phyloP scores from a whole-genome alignment of 1,284 basidiomycete species.

The Papiliotrema nemorosa region DNA sequence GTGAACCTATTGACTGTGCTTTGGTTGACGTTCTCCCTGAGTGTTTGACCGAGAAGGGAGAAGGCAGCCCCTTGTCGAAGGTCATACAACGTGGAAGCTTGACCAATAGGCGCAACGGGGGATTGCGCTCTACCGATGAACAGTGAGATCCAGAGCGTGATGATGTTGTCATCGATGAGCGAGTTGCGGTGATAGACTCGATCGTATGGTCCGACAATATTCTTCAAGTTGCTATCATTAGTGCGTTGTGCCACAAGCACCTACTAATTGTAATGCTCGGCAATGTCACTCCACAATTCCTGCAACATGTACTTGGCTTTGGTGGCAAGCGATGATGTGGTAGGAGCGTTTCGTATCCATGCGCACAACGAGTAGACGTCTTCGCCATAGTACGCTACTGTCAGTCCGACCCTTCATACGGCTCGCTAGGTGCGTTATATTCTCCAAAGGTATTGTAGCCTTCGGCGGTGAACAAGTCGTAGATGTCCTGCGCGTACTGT shows the following conservation, averaged over 20 bases:
- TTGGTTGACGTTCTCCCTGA: conserved; percentile 6
- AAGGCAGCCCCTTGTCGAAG: conserved; percentile 13
- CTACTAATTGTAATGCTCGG: conserved; percentile 16
- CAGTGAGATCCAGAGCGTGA: conserved; percentile 16
- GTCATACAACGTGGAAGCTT: conserved; percentile 12
- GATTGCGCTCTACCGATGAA: conserved; percentile 10
- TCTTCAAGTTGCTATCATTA: conserved; percentile 13
- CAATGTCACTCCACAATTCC: conserved; percentile 16
- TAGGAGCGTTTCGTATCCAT: conserved; percentile 13
- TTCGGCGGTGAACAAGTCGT: conserved; percentile 16
- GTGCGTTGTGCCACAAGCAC: neutral
- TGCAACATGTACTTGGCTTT: conserved; percentile 12
- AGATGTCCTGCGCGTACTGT: conserved; percentile 15
- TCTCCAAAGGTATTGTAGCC: conserved; percentile 17
- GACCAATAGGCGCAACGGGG: conserved; percentile 13
- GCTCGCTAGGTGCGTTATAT: conserved; percentile 16
- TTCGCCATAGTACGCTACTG: conserved; percentile 13
- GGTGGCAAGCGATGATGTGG: conserved; percentile 6
- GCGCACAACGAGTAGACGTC: conserved; percentile 9
- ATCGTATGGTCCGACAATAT: conserved; percentile 18
- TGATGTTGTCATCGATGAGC: conserved; percentile 14
- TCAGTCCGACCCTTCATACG: neutral
- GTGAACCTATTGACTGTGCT: conserved; percentile 3
- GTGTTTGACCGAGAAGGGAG: conserved; percentile 12
- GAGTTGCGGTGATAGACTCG: conserved; percentile 18